Evolutionary conservation across 1,284 basidiomycete genomes (phyloP).

Genomic region (Gomphus sp.): DNA sequence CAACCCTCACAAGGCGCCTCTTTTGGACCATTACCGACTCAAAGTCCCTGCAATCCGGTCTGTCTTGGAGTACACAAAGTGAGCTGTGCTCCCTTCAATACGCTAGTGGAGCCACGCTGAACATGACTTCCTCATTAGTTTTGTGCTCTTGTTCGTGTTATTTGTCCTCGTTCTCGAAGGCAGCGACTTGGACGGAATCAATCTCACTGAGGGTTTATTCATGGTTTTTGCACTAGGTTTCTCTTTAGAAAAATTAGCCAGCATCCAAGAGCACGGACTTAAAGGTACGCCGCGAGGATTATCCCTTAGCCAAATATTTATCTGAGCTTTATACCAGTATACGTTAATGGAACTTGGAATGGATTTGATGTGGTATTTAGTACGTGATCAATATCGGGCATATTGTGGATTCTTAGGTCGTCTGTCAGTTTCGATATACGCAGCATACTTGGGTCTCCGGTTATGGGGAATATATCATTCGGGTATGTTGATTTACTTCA

Average conservation of each 20-base stretch:
- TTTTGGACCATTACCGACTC: constrained; percentile 91
- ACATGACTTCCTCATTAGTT: constrained; percentile 37
- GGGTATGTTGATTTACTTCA: constrained; percentile 27
- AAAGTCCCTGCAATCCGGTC: constrained; percentile 90
- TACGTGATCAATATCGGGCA: constrained; percentile 21
- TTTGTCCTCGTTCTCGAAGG: constrained; percentile 80
- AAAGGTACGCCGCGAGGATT: constrained; percentile 38
- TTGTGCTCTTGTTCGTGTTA: constrained; percentile 73
- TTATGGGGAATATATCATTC: constrained; percentile 62
- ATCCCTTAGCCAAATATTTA: not conserved
- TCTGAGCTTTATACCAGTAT: constrained; percentile 39
- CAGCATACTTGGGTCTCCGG: constrained; percentile 64
- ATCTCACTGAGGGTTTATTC: constrained; percentile 59
- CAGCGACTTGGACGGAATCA: constrained; percentile 52
- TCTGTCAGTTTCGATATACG: constrained; percentile 60
- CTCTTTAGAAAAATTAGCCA: constrained; percentile 84
- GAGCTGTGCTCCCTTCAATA: constrained; percentile 15
- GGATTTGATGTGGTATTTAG: constrained; percentile 87
- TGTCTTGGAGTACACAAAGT: constrained; percentile 83
- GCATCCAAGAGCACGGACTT: constrained; percentile 91
- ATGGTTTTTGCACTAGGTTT: constrained; percentile 82
- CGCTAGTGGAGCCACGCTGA: not conserved
- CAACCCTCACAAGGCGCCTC: constrained; percentile 85
- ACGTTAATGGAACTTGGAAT: constrained; percentile 81
- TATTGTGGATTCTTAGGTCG: constrained; percentile 13